Evolutionary conservation across 352 stramenopile species (phyloP), one percentile per base, ranked within the genome.

Genomic region (Discostella stelligera): DNA sequence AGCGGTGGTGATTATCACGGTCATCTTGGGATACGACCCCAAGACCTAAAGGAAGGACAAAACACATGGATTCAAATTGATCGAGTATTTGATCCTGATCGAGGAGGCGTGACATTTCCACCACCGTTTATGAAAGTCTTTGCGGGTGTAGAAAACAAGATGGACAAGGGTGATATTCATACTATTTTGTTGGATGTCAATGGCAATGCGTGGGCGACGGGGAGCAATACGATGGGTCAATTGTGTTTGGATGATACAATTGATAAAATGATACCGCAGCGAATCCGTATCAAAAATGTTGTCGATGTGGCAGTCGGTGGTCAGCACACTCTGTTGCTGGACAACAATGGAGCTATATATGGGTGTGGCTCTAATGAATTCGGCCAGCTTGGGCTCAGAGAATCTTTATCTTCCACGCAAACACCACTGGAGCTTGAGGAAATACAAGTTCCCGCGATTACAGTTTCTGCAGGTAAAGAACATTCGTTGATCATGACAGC

Each of bases 311-410:
- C 72, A 10, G 66, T 82, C 63, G 72, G 72, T 23, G 67, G 67
- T 16, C 39, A 69, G 21, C 68, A 75, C 53, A 84, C 77, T 21
- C 30, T 84, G 3, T 52, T 82, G n/a, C 46, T 84, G 10, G 66
- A 72, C 58, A 37, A 58, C 20, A 18, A 66, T 37, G 77, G 77
- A 49, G 71, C 54, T 11, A 70, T 84, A 10, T 80, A 70, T 54
- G 71, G 59, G 20, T 84, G 77, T 52, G 77, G 77, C 8, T 71
- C 65, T 2, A 82, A 82, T 63, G 55, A 71, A 46, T 54, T 69
- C 7, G 77, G 77, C 25, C 77, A 84, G 32, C 46, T 84, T 21
- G 77, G 77, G 27, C 59, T 84, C 0, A 30, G 25, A n/a, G 37
- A 58, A 54, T 27, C 50, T 18, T 11, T 71, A 23, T 52, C 49